phyloP scores from a whole-genome alignment of 1,139 yeast genomes.

The Suhomyces yuchorum region DNA sequence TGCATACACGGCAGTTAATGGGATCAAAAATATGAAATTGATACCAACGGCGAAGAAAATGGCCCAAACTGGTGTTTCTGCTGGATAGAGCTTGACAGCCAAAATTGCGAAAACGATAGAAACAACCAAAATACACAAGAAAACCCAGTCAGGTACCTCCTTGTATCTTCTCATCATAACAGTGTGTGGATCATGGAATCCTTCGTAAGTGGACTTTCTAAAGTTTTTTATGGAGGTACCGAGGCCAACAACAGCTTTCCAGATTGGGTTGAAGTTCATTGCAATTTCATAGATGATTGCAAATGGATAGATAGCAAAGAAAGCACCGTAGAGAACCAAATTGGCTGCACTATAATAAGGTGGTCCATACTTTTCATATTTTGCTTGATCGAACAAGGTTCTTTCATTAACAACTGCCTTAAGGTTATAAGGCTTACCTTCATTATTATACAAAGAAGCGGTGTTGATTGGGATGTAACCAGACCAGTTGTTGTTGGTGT shows the following conservation, averaged over 20 bases:
- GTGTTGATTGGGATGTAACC: constrained; percentile 21
- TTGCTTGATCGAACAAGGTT: constrained; percentile 19
- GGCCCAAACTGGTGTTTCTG: constrained; percentile 40
- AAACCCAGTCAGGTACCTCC: constrained; percentile 26
- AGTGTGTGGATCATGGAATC: constrained; percentile 24
- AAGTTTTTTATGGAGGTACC: constrained; percentile 11
- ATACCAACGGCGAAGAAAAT: constrained; percentile 33
- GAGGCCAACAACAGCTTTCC: constrained; percentile 12
- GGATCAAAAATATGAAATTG: constrained; percentile 39
- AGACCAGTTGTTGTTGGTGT: constrained; percentile 20
- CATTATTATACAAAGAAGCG: constrained; percentile 17
- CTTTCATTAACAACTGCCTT: constrained; percentile 15
- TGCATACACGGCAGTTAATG: constrained; percentile 39
- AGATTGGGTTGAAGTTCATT: constrained; percentile 13
- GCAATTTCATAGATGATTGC: constrained; percentile 16
- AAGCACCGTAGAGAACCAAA: constrained; percentile 45
- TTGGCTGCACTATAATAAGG: constrained; percentile 49
- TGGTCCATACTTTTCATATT: constrained; percentile 36
- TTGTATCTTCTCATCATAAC: constrained; percentile 25
- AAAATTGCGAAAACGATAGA: constrained; percentile 24
- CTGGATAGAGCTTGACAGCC: constrained; percentile 35
- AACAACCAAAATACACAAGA: constrained; percentile 20
- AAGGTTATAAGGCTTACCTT: constrained; percentile 19
- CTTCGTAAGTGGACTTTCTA: constrained; percentile 19
- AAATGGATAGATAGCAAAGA: constrained; percentile 22